phyloP scores from a whole-genome alignment of 2,329 filamentous ascomycete species.

The Biscogniauxia sp. region DNA sequence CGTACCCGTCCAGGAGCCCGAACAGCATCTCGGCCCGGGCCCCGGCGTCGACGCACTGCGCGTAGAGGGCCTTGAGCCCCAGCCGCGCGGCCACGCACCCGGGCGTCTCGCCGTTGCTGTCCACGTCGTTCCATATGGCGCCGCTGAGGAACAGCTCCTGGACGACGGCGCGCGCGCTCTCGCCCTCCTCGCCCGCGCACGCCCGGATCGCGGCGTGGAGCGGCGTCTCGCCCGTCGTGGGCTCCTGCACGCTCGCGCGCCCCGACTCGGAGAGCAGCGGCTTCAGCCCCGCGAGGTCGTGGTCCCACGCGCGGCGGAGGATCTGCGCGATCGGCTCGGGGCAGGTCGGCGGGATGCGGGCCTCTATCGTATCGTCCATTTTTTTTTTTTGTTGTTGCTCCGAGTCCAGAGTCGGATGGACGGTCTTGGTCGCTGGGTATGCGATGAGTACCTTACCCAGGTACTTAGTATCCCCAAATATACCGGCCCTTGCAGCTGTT shows the following conservation, averaged over 20 bases:
- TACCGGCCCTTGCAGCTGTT: no score
- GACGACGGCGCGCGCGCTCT: conserved; percentile 59
- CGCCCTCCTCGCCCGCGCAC: conserved; percentile 47
- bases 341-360: conserved; percentile 53
- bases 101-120: conserved; percentile 82
- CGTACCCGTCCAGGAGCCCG: conserved; percentile 77
- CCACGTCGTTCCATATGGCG: conserved; percentile 96
- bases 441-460: no score
- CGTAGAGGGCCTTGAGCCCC: conserved; percentile 70
- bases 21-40: conserved; percentile 87
- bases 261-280: conserved; percentile 64
- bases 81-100: conserved; percentile 78
- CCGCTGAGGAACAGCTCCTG: conserved; percentile 79
- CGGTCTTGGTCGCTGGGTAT: no score
- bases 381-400: neutral
- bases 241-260: conserved; percentile 74
- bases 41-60: conserved; percentile 82
- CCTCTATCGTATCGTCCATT: conserved; percentile 48
- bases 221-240: conserved; percentile 80
- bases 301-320: conserved; percentile 54
- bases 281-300: conserved; percentile 65
- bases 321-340: conserved; percentile 50
- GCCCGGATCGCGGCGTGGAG: conserved; percentile 88
- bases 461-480: no score
- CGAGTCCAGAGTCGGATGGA: no score